phyloP scores from a whole-genome alignment of 768 basidiomycete genomes.

The Phaffia tasmanica region DNA sequence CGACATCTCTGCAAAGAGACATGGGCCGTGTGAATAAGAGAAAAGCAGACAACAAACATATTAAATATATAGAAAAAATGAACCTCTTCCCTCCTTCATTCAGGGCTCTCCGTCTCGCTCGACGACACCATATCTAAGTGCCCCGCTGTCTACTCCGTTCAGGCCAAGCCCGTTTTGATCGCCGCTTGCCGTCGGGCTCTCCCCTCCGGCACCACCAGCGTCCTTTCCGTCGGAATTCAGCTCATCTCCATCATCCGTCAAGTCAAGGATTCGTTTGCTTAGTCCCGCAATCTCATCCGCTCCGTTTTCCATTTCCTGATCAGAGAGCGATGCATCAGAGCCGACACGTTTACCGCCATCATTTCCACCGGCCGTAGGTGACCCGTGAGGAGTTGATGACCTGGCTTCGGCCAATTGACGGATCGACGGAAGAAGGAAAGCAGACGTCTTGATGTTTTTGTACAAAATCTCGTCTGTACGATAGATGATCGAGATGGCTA shows the following conservation, averaged over 20 bases:
- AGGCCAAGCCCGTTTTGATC: slow-evolving; percentile 7
- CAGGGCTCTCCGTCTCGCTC: background rate
- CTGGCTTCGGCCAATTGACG: slow-evolving; percentile 55
- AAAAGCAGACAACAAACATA: background rate
- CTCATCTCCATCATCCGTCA: slow-evolving; percentile 48
- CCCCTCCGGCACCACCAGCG: background rate
- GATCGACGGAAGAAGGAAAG: slow-evolving; percentile 70
- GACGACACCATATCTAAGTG: slow-evolving; percentile 2
- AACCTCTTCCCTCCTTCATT: background rate
- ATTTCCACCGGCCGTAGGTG: slow-evolving; percentile 26
- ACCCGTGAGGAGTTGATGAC: slow-evolving; percentile 30
- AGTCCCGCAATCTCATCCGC: slow-evolving; percentile 83
- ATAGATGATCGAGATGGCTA: slow-evolving; percentile 3
- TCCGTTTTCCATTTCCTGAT: slow-evolving; percentile 47
- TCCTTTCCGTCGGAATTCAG: background rate
- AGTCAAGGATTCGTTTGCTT: slow-evolving; percentile 71
- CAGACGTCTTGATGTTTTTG: slow-evolving; percentile 77
- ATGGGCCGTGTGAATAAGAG: background rate
- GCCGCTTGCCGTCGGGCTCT: background rate
- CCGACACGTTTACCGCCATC: slow-evolving; percentile 40
- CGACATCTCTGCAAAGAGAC: background rate
- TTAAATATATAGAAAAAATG: background rate
- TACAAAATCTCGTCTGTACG: slow-evolving; percentile 69
- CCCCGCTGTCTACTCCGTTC: background rate
- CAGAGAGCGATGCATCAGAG: slow-evolving; percentile 63